Evolutionary conservation across 345 rosid species (phyloP), one percentile per base, ranked within the genome.

Genomic region (Pelargonium nanum): DNA sequence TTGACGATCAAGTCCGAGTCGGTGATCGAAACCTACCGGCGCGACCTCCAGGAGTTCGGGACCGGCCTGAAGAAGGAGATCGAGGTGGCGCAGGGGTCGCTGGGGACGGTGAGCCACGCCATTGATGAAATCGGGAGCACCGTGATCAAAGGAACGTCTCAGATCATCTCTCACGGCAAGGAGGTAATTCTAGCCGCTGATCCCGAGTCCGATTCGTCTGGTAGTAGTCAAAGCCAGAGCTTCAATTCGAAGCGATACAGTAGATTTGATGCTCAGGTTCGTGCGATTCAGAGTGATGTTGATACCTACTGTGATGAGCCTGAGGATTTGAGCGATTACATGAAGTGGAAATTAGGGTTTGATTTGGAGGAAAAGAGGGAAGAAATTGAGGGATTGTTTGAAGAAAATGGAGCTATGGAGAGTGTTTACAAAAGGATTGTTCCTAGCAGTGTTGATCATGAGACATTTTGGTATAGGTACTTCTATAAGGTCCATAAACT

Each of bases 111-210:
- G 5, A 94, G 94, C 26, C 87, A 84, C 57, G 85, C 84, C 22
- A 77, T 91, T 55, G 97, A 88, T 54, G 96, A 86, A n/a, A 80
- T 91, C 59, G 86, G 97, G 5, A 64, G 75, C 75, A 67, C 91
- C 62, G 83, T 91, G 13, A 80, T 85, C 86, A 85, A 81, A 66
- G 82, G 90, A 26, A 85, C 96, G 62, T 82, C 91, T 15, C 71
- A 70, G 77, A 83, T 91, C 60, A 78, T 91, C 25, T 67, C 87
- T 48, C 85, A 72, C 6, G 89, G 98, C 71, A 88, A 72, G 78
- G 82, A 70, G 52, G 67, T 70, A 2, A 61, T 75, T 54, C 56
- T 77, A 10, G 21, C 58, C 16, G 63, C 64, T 45, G 75, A 66
- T 53, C 59, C 59, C 8, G 74, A 77, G 30, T 71, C 52, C 16